Percentiles rank a stretch among this genome's conserved stretches.
phyloP scores from a whole-genome alignment of 2,329 filamentous ascomycete genomes.

The Stagonosporopsis rhizophila region DNA sequence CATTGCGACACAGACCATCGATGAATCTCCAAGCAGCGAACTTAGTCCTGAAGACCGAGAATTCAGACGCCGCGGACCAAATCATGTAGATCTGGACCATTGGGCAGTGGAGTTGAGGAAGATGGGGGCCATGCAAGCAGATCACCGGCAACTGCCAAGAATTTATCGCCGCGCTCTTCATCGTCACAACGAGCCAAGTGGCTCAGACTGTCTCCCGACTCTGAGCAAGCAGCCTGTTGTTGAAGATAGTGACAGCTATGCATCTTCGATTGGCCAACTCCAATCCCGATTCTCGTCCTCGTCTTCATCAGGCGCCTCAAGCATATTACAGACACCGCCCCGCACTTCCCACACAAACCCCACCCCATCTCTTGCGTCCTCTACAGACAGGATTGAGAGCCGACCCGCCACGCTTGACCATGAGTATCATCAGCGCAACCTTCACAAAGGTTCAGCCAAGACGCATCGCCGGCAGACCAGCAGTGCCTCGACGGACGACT shows the following conservation, averaged over 20 bases:
- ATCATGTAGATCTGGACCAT: slow-evolving; percentile 2
- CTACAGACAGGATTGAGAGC: neutral
- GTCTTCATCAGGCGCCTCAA: neutral
- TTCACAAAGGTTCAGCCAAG: neutral
- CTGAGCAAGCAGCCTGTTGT: neutral
- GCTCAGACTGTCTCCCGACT: neutral
- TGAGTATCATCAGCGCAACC: slow-evolving; percentile 1
- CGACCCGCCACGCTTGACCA: slow-evolving; percentile 1
- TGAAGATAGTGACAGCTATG: neutral
- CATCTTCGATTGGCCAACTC: neutral
- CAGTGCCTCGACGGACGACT: neutral
- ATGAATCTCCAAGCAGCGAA: neutral
- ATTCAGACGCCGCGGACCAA: slow-evolving; percentile 12
- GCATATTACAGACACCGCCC: neutral
- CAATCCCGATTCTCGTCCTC: slow-evolving; percentile 6
- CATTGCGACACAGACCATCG: neutral
- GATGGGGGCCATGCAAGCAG: slow-evolving; percentile 10
- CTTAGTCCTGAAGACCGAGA: slow-evolving; percentile 17
- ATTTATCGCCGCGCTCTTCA: neutral
- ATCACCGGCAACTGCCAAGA: neutral
- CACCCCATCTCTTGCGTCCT: neutral
- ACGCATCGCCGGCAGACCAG: neutral
- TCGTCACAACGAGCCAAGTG: neutral
- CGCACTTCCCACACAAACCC: neutral
- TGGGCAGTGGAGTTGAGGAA: slow-evolving; percentile 18